These are phyloP conservation scores for Lichtheimia hyalospora DNA, from an alignment of 371 early-diverging fungal species.

Conservation along the genomic window DNA sequence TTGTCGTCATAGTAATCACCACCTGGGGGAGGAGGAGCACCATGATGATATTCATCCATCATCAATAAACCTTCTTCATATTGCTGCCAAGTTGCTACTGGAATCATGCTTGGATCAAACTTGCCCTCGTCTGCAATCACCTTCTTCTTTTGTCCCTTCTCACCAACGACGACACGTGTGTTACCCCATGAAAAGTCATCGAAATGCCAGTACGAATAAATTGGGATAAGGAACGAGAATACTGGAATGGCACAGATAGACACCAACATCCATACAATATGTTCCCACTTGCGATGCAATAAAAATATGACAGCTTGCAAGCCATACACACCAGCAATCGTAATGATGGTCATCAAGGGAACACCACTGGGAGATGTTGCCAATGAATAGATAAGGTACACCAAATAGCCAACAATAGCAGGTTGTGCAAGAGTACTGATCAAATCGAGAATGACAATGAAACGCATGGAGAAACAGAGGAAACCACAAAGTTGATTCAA, in stretches of 20 bases:
- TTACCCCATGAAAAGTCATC: conserved; percentile 89
- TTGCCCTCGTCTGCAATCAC: conserved; percentile 57
- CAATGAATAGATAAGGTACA: conserved; percentile 67
- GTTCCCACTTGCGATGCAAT: conserved; percentile 69
- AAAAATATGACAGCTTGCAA: conserved; percentile 83
- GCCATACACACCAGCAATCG: conserved; percentile 78
- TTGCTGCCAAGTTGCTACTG: conserved; percentile 86
- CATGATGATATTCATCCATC: conserved; percentile 6
- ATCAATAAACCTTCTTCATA: conserved; percentile 67
- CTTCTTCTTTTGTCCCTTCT: conserved; percentile 48
- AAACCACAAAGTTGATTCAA: conserved; percentile 91
- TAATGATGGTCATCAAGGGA: conserved; percentile 56
- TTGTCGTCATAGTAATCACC: conserved; percentile 13
- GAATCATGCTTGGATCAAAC: conserved; percentile 69
- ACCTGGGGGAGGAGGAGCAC: not conserved
- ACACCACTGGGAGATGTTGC: conserved; percentile 37
- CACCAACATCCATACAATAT: conserved; percentile 82
- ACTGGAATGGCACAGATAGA: conserved; percentile 63
- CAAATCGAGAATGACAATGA: conserved; percentile 90
- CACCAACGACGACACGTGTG: conserved; percentile 77
- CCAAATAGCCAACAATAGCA: conserved; percentile 82
- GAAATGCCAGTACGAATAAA: conserved; percentile 87
- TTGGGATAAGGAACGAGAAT: conserved; percentile 54
- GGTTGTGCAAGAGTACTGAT: conserved; percentile 89
- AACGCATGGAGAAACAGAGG: conserved; percentile 96